phyloP scores from a whole-genome alignment of 108 stramenopile genomes.

The Fragilaria crotonensis region DNA sequence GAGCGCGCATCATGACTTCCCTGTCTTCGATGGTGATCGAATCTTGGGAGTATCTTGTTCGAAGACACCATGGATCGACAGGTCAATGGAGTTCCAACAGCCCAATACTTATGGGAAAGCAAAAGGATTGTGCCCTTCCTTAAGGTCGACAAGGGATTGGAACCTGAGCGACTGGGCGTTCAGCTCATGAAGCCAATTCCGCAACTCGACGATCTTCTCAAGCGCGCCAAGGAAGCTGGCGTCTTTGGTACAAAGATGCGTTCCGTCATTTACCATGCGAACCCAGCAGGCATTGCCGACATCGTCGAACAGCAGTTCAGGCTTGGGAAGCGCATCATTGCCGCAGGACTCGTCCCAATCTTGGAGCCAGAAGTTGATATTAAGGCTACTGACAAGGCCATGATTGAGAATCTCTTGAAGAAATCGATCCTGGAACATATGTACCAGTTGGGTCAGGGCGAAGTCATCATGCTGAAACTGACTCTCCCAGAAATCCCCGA shows the following conservation, averaged over 20 bases:
- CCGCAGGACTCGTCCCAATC: constrained; percentile 61
- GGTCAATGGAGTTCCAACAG: constrained; percentile 48
- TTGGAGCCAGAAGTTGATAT: constrained; percentile 81
- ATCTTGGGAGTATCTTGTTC: constrained; percentile 74
- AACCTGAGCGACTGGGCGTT: constrained; percentile 52
- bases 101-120: constrained; percentile 63
- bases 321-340: constrained; percentile 56
- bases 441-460: constrained; percentile 33
- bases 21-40: constrained; percentile 56
- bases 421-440: constrained; percentile 44
- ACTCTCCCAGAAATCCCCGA: constrained; percentile 52
- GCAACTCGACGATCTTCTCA: constrained; percentile 36
- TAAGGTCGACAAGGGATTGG: constrained; percentile 71
- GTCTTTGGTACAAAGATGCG: constrained; percentile 84
- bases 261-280: constrained; percentile 50
- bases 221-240: constrained; percentile 38
- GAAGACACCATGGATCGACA: constrained; percentile 77
- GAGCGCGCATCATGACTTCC: constrained; percentile 64
- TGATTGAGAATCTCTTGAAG: constrained; percentile 55
- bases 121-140: constrained; percentile 69
- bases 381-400: constrained; percentile 44
- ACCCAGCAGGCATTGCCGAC: constrained; percentile 59
- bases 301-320: constrained; percentile 80
- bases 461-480: constrained; percentile 68
- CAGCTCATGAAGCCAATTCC: constrained; percentile 81